Conservation (phyloP, 257 asterid species). For the Nicotiana noctiflora region DNA sequence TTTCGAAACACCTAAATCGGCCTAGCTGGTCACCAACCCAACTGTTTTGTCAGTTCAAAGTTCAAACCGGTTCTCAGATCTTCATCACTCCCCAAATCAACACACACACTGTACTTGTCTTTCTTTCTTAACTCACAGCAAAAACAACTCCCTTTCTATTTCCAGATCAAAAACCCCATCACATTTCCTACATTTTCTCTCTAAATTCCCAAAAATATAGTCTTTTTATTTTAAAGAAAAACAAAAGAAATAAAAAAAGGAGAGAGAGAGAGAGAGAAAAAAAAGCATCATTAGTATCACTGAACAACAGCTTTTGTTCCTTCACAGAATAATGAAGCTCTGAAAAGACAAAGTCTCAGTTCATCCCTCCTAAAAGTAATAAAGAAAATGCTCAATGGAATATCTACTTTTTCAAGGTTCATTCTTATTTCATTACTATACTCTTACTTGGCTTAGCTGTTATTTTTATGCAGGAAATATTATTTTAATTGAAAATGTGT, state of each 20-base stretch:
- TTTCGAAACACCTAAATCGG: not conserved
- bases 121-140: not conserved
- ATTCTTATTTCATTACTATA: conserved; percentile 11
- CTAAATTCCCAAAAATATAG: not conserved
- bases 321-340: conserved; percentile 16
- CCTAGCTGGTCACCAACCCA: not conserved
- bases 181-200: conserved; percentile 3
- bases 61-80: not conserved
- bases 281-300: conserved; percentile 4
- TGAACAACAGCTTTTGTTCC: conserved; percentile 10
- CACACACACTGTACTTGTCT: not conserved
- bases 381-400: conserved; percentile 18
- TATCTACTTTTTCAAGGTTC: conserved; percentile 26
- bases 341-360: conserved; percentile 35
- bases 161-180: conserved; percentile 16
- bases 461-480: not conserved
- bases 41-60: not conserved
- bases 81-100: not conserved
- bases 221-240: conserved; percentile 4
- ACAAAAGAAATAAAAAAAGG: not conserved
- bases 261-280: not conserved
- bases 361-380: conserved; percentile 11
- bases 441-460: conserved; percentile 21
- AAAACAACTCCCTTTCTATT: not conserved
- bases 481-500: conserved; percentile 1